phyloP scores from a whole-genome alignment of 148 eudicot species.

The Nepenthes gracilis region DNA sequence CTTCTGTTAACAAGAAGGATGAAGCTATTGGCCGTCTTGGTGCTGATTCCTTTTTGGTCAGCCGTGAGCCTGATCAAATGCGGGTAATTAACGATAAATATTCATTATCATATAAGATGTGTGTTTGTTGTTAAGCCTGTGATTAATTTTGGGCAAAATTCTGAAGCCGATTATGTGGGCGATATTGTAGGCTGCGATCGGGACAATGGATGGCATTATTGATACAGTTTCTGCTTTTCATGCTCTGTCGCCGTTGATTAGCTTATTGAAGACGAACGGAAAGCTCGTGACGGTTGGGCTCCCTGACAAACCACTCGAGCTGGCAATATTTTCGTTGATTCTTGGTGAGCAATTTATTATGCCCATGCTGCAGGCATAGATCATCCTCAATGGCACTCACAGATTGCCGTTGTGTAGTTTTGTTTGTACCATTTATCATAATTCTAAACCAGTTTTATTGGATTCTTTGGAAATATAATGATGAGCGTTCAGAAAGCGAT shows the following conservation, averaged over 20 bases:
- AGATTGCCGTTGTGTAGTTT: too few relatives aligned
- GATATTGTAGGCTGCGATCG: constrained; percentile 23
- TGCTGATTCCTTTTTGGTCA: constrained; percentile 14
- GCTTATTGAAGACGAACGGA: constrained; percentile 29
- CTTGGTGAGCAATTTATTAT: constrained; percentile 11
- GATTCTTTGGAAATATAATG: too few relatives aligned
- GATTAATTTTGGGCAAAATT: too few relatives aligned
- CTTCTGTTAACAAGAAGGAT: constrained; percentile 11
- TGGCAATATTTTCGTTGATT: constrained; percentile 19
- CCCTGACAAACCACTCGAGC: constrained; percentile 27
- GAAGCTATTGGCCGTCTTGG: constrained; percentile 17
- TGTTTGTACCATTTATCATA: too few relatives aligned
- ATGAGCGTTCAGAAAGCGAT: too few relatives aligned
- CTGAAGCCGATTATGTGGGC: too few relatives aligned
- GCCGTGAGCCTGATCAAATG: constrained; percentile 9
- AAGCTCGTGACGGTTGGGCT: constrained; percentile 27
- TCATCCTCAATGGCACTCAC: too few relatives aligned
- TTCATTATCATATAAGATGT: too few relatives aligned
- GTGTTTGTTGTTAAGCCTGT: too few relatives aligned
- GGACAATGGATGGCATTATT: constrained; percentile 37
- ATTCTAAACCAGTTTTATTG: too few relatives aligned
- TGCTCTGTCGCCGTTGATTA: constrained; percentile 23
- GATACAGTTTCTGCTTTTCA: constrained; percentile 32
- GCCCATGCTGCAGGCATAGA: too few relatives aligned
- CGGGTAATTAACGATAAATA: constrained; percentile 4